Evolutionary conservation across 1,284 basidiomycete genomes (phyloP).

Genomic region (Volvariella volvacea): DNA sequence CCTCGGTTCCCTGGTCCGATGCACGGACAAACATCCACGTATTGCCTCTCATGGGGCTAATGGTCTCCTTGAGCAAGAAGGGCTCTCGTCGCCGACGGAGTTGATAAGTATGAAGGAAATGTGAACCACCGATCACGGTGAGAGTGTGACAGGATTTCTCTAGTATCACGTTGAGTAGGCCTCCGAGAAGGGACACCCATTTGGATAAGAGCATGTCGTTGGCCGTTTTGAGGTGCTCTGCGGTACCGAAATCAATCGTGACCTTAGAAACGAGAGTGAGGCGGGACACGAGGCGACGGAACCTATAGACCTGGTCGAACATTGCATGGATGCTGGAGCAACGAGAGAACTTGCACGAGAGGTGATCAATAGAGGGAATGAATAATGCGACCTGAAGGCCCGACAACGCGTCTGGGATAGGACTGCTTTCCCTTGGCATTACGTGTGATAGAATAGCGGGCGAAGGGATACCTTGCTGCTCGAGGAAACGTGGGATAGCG

Average conservation of each 20-base stretch:
- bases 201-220: background rate
- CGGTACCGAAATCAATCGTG: background rate
- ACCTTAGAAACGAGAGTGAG: background rate
- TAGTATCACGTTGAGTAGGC: background rate
- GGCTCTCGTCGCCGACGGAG: background rate
- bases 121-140: background rate
- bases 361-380: slow-evolving; percentile 1
- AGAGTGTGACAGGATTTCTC: slow-evolving; percentile 1
- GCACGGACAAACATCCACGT: background rate
- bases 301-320: background rate
- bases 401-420: background rate
- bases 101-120: background rate
- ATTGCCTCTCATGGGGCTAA: background rate
- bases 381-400: background rate
- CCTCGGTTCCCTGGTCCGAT: background rate
- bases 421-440: background rate
- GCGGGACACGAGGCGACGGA: background rate
- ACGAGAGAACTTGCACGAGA: background rate
- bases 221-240: background rate
- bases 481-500: background rate
- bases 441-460: background rate
- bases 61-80: background rate
- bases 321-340: background rate
- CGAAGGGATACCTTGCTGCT: background rate
- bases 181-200: background rate